Base-by-base conservation (phyloP, 2,329 filamentous ascomycete genomes). In the Boeremia exigua region DNA sequence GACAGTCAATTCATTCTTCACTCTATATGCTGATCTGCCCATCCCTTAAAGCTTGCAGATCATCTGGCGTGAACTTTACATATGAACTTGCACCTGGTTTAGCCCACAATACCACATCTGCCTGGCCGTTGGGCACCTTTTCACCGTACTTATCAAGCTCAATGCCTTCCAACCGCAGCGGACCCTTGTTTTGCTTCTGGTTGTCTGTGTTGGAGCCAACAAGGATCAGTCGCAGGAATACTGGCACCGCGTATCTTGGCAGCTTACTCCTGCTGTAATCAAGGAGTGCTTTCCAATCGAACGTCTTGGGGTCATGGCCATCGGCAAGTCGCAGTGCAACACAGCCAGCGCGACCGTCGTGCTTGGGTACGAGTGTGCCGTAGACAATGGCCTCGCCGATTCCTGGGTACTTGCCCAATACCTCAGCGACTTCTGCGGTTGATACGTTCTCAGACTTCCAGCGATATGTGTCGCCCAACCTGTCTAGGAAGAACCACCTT, bases 101-200 rank as follows among this genome's bases (percentile, higher is more conserved):
- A 12, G 60, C 58, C 70, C 70, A 73, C 53, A 71, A 54, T n/a
- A 73, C 65, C 5, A 54, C 49, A 58, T 73, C 69, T 1, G 54
- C 50, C 15, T 56, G 48, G 1, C 70, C 69, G 8, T 64, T 64
- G 5, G 54, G 27, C 11, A 70, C 65, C 48, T 69, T 70, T n/a
- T 59, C 56, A 2, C 69, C 68, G 45, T 58, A 72, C 50, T 57
- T 60, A 3, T 78, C 71, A 4, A 84, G 82, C 65, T 90, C 83
- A 9, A 90, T 82, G 0, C 88, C 88, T 61, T 90, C 86, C 47
- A 83, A 81, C 66, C 87, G 82, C 46, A 91, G 76, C 1, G 86
- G 86, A 2, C 86, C 81, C 72, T 92, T 92, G 66, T 91, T 90
- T 74, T 91, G 89, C 76, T 93, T 92, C 71, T 91, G 88, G 63